Percentiles rank a stretch among this genome's conserved stretches.
These are phyloP conservation scores for Closterium sp. DNA, from an alignment of 139 green algal genomes.

Conservation along the genomic window DNA sequence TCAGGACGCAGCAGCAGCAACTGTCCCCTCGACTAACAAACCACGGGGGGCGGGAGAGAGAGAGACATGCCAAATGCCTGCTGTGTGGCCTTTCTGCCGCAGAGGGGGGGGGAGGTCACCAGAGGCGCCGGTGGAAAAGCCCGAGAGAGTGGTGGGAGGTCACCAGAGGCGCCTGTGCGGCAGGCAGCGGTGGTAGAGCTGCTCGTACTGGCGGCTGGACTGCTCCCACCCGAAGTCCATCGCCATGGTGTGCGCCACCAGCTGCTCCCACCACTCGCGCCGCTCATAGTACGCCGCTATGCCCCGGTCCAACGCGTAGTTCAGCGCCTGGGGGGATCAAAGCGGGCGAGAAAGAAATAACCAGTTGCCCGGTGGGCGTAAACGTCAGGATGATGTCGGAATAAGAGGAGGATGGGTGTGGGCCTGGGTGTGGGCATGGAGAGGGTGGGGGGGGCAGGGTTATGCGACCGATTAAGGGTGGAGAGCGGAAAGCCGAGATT, in stretches of 20 bases:
- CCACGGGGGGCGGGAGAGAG: too few relatives aligned
- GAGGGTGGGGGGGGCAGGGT: too few relatives aligned
- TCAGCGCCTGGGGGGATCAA: conserved; percentile 48
- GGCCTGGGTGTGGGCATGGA: too few relatives aligned
- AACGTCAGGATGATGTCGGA: neutral
- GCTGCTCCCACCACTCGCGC: conserved; percentile 49
- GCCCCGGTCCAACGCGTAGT: conserved; percentile 60
- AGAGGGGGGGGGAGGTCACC: neutral
- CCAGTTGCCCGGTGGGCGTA: neutral
- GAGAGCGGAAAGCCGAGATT: too few relatives aligned
- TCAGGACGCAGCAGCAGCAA: neutral
- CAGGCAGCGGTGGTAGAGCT: conserved; percentile 42
- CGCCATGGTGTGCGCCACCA: conserved; percentile 47
- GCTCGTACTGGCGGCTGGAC: conserved; percentile 42
- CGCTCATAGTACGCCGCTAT: conserved; percentile 55
- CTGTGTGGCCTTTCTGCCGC: neutral
- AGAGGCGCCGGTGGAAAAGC: neutral
- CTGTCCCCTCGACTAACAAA: too few relatives aligned
- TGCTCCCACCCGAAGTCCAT: conserved; percentile 58
- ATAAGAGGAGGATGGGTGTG: neutral
- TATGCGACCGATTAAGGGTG: too few relatives aligned
- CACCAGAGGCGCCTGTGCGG: neutral
- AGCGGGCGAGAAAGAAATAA: neutral
- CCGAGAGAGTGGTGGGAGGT: neutral
- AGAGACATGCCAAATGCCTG: neutral